A percentile compares a stretch with the other conserved stretches of the same genome.
Evolutionary conservation across 257 asterid species (phyloP).

Genomic region (Handroanthus guayacan): DNA sequence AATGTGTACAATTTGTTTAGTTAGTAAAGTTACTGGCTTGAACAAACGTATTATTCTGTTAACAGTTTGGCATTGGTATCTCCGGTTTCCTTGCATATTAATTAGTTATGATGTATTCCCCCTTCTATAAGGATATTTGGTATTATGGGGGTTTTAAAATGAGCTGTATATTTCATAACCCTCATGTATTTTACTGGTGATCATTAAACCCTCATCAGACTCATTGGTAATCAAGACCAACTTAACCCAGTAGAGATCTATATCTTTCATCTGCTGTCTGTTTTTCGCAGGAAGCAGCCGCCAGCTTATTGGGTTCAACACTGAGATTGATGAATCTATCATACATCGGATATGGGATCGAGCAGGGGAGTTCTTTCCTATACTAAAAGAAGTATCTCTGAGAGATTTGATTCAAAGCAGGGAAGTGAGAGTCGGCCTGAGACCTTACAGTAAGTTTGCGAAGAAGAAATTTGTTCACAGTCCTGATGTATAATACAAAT

Average conservation of each 20-base stretch:
- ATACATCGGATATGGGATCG: conserved; percentile 79
- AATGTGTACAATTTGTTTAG: neutral
- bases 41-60: neutral
- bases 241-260: neutral
- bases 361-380: conserved; percentile 84
- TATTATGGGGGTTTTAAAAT: neutral
- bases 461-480: conserved; percentile 11
- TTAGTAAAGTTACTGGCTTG: too few relatives aligned
- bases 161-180: neutral
- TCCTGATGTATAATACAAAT: neutral
- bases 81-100: neutral
- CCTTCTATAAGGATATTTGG: neutral
- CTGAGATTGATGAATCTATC: conserved; percentile 74
- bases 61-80: neutral
- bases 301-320: conserved; percentile 78
- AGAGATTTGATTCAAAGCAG: conserved; percentile 62
- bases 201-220: neutral
- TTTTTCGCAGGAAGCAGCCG: conserved; percentile 87
- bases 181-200: neutral
- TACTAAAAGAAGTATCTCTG: conserved; percentile 59
- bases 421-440: conserved; percentile 88
- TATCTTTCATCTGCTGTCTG: conserved; percentile 20
- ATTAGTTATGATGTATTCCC: neutral
- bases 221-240: conserved; percentile 1
- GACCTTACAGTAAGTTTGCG: conserved; percentile 89